Percentiles rank a stretch among this genome's conserved stretches.
These are phyloP conservation scores for Fragaria ananassa DNA, from an alignment of 306 rosid species.

Conservation along the genomic window DNA sequence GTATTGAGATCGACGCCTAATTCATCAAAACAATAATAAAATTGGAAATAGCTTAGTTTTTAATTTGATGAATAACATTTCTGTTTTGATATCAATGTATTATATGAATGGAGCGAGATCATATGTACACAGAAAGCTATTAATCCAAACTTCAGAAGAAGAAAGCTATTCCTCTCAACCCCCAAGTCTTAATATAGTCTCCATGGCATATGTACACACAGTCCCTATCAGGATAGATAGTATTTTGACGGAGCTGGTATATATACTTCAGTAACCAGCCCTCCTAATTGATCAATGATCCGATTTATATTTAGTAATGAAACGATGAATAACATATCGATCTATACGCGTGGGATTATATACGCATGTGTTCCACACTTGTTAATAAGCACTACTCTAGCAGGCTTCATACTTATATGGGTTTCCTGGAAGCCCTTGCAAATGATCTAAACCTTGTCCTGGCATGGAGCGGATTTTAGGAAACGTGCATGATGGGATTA, in stretches of 20 bases:
- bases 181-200: background rate
- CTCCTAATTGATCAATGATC: background rate
- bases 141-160: too few species aligned
- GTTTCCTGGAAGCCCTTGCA: background rate
- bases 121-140: too few species aligned
- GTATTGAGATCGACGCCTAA: background rate
- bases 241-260: background rate
- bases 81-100: background rate
- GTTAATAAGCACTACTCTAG: background rate
- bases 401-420: background rate
- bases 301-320: background rate
- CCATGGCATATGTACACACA: background rate
- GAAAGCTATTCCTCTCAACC: background rate
- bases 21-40: background rate
- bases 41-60: background rate
- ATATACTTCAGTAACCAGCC: background rate
- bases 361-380: background rate
- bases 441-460: background rate
- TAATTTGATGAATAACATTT: background rate
- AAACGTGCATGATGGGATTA: background rate
- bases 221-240: background rate
- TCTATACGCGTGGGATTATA: background rate
- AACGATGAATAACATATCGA: background rate
- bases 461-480: background rate
- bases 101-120: background rate